phyloP scores from a whole-genome alignment of 2,329 filamentous ascomycete species.

The Ascocoryne sarcoides region DNA sequence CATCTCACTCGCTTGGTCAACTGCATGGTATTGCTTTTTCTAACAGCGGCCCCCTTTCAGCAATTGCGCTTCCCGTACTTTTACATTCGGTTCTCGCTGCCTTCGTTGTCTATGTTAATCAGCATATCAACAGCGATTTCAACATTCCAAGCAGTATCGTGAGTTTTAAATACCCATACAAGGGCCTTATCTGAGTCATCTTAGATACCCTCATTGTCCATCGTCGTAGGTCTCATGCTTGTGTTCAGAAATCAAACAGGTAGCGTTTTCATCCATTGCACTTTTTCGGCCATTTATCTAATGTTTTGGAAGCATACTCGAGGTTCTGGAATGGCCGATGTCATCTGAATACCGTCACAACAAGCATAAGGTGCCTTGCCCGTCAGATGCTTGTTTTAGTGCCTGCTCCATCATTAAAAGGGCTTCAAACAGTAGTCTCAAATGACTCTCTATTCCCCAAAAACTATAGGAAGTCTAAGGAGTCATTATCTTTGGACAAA shows the following conservation, averaged over 20 bases:
- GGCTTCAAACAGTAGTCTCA: constrained; percentile 15
- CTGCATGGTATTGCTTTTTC: not conserved
- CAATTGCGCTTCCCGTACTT: constrained; percentile 47
- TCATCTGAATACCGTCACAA: constrained; percentile 46
- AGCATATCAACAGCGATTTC: constrained; percentile 39
- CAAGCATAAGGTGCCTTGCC: constrained; percentile 50
- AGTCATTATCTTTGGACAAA: no score
- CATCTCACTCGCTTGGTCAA: not conserved
- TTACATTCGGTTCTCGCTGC: constrained; percentile 50
- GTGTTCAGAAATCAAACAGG: constrained; percentile 55
- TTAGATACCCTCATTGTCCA: constrained; percentile 51
- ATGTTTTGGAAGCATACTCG: constrained; percentile 21
- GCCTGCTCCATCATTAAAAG: constrained; percentile 24
- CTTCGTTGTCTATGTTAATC: constrained; percentile 49
- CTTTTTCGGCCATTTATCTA: no score
- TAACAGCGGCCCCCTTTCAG: constrained; percentile 17
- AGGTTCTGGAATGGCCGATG: constrained; percentile 49
- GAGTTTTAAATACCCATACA: no score
- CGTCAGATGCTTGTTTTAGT: constrained; percentile 39
- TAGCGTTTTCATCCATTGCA: not conserved
- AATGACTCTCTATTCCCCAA: constrained; percentile 17
- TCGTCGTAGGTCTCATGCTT: constrained; percentile 59
- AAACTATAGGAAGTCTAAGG: constrained; percentile 9
- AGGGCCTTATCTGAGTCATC: not conserved
- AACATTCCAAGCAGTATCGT: constrained; percentile 50